These are phyloP conservation scores for Penicillium sp. DNA, from an alignment of 2,329 filamentous ascomycete species.

Conservation along the genomic window DNA sequence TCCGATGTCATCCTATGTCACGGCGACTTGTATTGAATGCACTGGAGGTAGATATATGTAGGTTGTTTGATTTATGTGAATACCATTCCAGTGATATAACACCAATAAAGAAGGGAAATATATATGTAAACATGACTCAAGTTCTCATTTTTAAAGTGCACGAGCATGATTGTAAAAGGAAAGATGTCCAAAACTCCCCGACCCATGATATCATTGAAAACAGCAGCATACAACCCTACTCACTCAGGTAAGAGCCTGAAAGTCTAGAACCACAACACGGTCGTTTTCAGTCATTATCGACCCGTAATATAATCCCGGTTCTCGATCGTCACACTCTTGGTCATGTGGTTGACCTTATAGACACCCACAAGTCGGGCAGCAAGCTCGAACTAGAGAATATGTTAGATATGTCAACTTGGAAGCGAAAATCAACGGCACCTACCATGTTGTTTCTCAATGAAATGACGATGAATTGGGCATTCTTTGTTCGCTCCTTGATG, in stretches of 20 bases:
- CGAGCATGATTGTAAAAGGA: slow-evolving; percentile 6
- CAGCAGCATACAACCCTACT: slow-evolving; percentile 17
- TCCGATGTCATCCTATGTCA: slow-evolving; percentile 21
- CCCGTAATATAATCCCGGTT: slow-evolving; percentile 71
- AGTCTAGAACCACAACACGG: slow-evolving; percentile 7
- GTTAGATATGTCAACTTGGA: slow-evolving; percentile 9
- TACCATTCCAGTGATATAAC: neutral
- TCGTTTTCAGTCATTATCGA: slow-evolving; percentile 27
- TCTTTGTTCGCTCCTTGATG: slow-evolving; percentile 98
- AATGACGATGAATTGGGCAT: slow-evolving; percentile 98
- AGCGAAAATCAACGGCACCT: slow-evolving; percentile 11
- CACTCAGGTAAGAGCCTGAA: slow-evolving; percentile 20
- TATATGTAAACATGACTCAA: neutral
- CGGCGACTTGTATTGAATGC: slow-evolving; percentile 20
- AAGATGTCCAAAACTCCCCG: slow-evolving; percentile 19
- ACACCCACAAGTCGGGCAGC: slow-evolving; percentile 93
- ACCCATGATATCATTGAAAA: slow-evolving; percentile 30
- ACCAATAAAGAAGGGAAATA: neutral
- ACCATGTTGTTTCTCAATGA: slow-evolving; percentile 96
- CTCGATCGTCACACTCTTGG: slow-evolving; percentile 86
- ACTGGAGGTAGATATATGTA: slow-evolving; percentile 16
- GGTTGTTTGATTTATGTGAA: neutral
- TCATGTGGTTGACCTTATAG: slow-evolving; percentile 99
- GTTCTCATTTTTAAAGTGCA: neutral
- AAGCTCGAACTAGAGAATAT: slow-evolving; percentile 70